Evolutionary conservation across 441 rosid genomes (phyloP).

Genomic region (Lepidium campestre): DNA sequence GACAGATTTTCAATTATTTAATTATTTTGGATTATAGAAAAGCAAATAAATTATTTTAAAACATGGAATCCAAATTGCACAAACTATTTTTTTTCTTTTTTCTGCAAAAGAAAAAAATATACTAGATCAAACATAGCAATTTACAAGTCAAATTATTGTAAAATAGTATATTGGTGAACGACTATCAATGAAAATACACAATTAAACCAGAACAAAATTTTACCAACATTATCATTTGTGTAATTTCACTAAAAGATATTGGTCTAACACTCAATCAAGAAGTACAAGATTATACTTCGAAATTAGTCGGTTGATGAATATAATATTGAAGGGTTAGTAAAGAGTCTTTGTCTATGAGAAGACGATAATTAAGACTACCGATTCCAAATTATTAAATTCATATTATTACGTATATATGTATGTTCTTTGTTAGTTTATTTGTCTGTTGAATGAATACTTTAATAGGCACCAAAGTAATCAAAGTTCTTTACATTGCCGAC

Average conservation of each 20-base stretch:
- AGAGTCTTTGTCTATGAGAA: background rate
- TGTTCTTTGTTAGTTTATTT: background rate
- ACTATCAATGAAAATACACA: background rate
- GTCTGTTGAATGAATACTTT: background rate
- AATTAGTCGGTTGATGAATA: background rate
- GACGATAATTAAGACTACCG: background rate
- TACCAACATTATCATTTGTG: too few relatives aligned
- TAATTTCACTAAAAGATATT: too few relatives aligned
- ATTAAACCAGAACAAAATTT: background rate
- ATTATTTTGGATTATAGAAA: background rate
- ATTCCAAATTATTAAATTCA: background rate
- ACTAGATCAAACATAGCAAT: too few relatives aligned
- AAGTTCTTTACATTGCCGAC: constrained; percentile 1
- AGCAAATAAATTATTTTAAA: background rate
- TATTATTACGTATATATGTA: background rate
- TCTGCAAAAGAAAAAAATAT: background rate
- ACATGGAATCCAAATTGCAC: background rate
- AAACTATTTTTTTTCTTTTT: background rate
- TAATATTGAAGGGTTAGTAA: background rate
- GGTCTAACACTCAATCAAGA: background rate
- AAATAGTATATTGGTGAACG: background rate
- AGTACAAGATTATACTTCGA: background rate
- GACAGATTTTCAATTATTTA: background rate
- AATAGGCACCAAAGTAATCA: background rate
- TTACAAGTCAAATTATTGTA: background rate